A percentile compares a stretch with the other conserved stretches of the same genome.
phyloP scores from a whole-genome alignment of 2,329 filamentous ascomycete species.

The Emmonsia crescens region DNA sequence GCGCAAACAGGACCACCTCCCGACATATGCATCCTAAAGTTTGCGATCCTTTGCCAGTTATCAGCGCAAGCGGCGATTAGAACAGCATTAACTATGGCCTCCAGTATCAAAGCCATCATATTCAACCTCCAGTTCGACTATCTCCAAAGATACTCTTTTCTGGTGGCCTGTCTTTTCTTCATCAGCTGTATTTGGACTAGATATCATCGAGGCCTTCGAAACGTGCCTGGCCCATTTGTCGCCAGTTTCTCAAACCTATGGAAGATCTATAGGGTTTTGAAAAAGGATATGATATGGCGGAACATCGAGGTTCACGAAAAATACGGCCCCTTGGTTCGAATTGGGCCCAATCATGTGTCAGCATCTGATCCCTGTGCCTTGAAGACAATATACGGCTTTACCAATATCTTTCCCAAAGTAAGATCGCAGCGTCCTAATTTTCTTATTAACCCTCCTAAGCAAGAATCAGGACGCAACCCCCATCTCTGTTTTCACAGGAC shows the following conservation, averaged over 20 bases:
- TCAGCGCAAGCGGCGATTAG: neutral
- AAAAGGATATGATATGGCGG: conserved; percentile 53
- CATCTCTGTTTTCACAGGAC: neutral
- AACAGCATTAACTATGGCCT: neutral
- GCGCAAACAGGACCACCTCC: neutral
- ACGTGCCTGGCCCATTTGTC: conserved; percentile 55
- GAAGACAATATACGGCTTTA: conserved; percentile 66
- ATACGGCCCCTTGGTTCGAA: conserved; percentile 61
- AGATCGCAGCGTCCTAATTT: neutral
- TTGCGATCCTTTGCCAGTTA: neutral
- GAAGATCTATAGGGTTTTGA: conserved; percentile 59
- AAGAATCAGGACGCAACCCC: neutral
- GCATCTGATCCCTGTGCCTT: conserved; percentile 63
- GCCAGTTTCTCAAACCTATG: conserved; percentile 62
- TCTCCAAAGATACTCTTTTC: neutral
- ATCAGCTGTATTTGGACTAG: neutral
- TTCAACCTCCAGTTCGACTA: neutral
- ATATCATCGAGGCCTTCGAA: neutral
- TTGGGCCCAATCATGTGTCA: conserved; percentile 63
- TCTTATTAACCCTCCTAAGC: no score
- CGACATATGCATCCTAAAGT: neutral
- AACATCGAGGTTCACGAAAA: conserved; percentile 57
- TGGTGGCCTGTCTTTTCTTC: neutral
- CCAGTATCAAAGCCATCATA: neutral
- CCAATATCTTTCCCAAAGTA: conserved; percentile 42